A percentile compares a stretch with the other conserved stretches of the same genome.
These are phyloP conservation scores for Globisporangium spinosum DNA, from an alignment of 352 stramenopile species.

Conservation along the genomic window DNA sequence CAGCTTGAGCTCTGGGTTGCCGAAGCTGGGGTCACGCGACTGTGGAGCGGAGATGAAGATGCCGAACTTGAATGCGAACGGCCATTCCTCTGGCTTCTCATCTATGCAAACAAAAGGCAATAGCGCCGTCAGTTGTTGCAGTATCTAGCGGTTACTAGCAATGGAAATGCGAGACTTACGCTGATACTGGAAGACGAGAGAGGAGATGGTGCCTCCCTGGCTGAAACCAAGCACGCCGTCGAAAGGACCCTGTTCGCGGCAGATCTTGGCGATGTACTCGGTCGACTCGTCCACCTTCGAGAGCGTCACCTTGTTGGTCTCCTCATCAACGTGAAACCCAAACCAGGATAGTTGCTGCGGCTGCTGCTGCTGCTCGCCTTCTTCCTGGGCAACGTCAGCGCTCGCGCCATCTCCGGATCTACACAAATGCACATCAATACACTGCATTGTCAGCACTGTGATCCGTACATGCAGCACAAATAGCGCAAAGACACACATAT, in stretches of 20 bases:
- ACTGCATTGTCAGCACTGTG: neutral
- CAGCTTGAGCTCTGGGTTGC: constrained; percentile 38
- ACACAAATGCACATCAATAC: neutral
- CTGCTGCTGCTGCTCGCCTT: constrained; percentile 16
- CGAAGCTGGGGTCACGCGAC: constrained; percentile 40
- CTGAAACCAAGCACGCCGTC: constrained; percentile 86
- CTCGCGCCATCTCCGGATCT: neutral
- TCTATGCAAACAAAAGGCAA: constrained; percentile 11
- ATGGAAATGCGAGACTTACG: constrained; percentile 27
- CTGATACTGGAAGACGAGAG: constrained; percentile 65
- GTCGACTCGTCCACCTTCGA: constrained; percentile 57
- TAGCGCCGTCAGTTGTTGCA: neutral
- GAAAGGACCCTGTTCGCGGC: constrained; percentile 73
- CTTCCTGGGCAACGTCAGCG: constrained; percentile 28
- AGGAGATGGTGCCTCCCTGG: constrained; percentile 71
- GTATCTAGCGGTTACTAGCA: neutral
- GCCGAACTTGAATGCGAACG: constrained; percentile 65
- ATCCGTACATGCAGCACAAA: neutral
- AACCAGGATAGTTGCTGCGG: constrained; percentile 71
- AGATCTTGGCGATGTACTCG: constrained; percentile 60
- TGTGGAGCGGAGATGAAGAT: constrained; percentile 68
- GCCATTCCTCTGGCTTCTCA: constrained; percentile 38
- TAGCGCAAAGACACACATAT: constrained; percentile 11
- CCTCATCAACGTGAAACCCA: constrained; percentile 47
- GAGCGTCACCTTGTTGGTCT: constrained; percentile 39